A percentile compares a stretch with the other conserved stretches of the same genome.
phyloP scores from a whole-genome alignment of 2,329 filamentous ascomycete genomes.

The Claviceps africana region DNA sequence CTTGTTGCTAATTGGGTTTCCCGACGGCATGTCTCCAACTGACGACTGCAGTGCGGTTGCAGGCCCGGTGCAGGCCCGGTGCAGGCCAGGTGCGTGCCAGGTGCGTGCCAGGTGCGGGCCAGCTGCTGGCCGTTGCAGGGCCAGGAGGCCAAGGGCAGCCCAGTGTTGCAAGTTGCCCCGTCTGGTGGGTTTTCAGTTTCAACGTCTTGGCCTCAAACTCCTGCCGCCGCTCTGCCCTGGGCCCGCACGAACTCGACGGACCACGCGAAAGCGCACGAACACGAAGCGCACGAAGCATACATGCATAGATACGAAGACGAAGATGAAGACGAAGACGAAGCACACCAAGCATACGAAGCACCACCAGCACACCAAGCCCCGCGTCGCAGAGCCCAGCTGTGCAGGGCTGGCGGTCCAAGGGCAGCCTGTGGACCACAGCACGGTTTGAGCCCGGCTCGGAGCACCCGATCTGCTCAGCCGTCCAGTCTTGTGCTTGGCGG shows the following conservation, averaged over 20 bases:
- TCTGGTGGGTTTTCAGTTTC: neutral
- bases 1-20: neutral
- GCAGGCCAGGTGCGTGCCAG: neutral
- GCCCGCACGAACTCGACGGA: neutral
- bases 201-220: neutral
- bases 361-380: no score
- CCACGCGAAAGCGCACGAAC: no score
- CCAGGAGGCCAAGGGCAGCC: constrained; percentile 6
- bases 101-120: neutral
- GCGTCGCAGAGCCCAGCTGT: no score
- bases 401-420: no score
- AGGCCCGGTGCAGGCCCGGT: neutral
- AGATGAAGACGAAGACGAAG: no score
- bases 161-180: constrained; percentile 9
- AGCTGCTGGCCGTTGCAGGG: neutral
- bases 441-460: no score
- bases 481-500: no score
- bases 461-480: no score
- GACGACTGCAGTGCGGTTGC: neutral
- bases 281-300: no score
- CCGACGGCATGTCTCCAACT: neutral
- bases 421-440: no score
- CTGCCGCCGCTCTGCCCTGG: neutral
- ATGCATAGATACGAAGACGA: no score
- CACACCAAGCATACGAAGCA: no score